Percentiles rank a stretch among this genome's conserved stretches.
These are phyloP conservation scores for Phytophthora pini DNA, from an alignment of 352 stramenopile species.

Conservation along the genomic window DNA sequence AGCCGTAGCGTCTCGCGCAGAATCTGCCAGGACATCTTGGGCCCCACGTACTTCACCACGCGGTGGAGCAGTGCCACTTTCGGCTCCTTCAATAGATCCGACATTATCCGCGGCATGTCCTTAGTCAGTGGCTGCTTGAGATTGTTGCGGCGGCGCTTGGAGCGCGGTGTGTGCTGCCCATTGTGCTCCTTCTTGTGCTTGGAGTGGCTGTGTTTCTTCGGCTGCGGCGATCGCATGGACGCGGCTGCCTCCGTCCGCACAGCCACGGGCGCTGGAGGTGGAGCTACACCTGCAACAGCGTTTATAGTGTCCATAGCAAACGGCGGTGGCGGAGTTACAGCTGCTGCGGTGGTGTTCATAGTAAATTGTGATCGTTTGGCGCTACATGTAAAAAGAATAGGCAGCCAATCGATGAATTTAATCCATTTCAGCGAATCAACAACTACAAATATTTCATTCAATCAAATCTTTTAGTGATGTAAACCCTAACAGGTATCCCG, in stretches of 20 bases:
- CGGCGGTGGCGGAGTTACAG: not conserved
- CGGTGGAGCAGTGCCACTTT: slow-evolving; percentile 76
- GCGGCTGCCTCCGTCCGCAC: slow-evolving; percentile 1
- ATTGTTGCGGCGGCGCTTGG: slow-evolving; percentile 38
- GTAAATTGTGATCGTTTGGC: slow-evolving; percentile 3
- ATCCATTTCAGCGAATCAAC: slow-evolving; percentile 2
- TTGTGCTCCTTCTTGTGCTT: slow-evolving; percentile 13
- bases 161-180: slow-evolving; percentile 3
- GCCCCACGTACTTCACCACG: slow-evolving; percentile 70
- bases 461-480: too few relatives aligned
- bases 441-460: too few relatives aligned
- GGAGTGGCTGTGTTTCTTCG: slow-evolving; percentile 8
- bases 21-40: slow-evolving; percentile 66
- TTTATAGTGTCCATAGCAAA: too few relatives aligned
- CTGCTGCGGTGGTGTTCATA: slow-evolving; percentile 5
- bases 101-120: slow-evolving; percentile 63
- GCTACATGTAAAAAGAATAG: slow-evolving; percentile 6
- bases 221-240: slow-evolving; percentile 8
- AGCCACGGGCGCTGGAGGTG: slow-evolving; percentile 10
- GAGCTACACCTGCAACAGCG: not conserved
- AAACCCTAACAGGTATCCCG: too few relatives aligned
- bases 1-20: slow-evolving; percentile 72
- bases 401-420: slow-evolving; percentile 3
- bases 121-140: slow-evolving; percentile 57
- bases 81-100: slow-evolving; percentile 66